phyloP scores from a whole-genome alignment of 805 yeast species.

The Torulaspora maleeae region DNA sequence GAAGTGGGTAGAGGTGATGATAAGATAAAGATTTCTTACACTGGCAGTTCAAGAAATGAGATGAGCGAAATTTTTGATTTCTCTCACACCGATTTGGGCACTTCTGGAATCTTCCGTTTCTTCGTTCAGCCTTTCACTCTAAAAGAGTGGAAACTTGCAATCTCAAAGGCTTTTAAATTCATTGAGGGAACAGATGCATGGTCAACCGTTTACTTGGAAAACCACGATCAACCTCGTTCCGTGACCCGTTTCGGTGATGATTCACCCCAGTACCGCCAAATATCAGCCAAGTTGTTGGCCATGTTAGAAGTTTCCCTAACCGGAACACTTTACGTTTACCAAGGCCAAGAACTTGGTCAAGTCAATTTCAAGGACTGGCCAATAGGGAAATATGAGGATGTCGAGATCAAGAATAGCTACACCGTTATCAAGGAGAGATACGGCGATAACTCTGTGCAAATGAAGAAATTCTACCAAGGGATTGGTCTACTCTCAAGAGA shows the following conservation, averaged over 20 bases:
- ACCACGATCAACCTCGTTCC: conserved; percentile 49
- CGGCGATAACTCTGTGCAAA: conserved; percentile 28
- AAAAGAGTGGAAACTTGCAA: conserved; percentile 41
- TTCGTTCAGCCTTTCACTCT: conserved; percentile 34
- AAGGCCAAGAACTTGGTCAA: too few species aligned
- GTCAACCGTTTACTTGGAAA: conserved; percentile 52
- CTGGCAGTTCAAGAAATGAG: conserved; percentile 37
- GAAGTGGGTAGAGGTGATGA: conserved; percentile 45
- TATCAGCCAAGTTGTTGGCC: too few species aligned
- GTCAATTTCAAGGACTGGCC: too few species aligned
- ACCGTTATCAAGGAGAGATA: too few species aligned
- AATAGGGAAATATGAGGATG: too few species aligned
- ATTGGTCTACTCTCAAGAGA: conserved; percentile 42
- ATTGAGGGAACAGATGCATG: conserved; percentile 51
- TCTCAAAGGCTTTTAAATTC: conserved; percentile 36
- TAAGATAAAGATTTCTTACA: conserved; percentile 43
- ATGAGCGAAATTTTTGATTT: conserved; percentile 42
- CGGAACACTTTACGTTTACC: too few species aligned
- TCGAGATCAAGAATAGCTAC: too few species aligned
- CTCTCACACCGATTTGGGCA: conserved; percentile 37
- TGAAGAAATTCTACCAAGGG: conserved; percentile 33
- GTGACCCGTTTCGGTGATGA: too few species aligned
- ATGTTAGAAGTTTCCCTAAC: too few species aligned
- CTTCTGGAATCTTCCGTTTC: conserved; percentile 37
- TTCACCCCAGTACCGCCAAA: too few species aligned